These are phyloP conservation scores for Cyberlindnera maritima DNA, from an alignment of 805 yeast genomes.

Conservation along the genomic window DNA sequence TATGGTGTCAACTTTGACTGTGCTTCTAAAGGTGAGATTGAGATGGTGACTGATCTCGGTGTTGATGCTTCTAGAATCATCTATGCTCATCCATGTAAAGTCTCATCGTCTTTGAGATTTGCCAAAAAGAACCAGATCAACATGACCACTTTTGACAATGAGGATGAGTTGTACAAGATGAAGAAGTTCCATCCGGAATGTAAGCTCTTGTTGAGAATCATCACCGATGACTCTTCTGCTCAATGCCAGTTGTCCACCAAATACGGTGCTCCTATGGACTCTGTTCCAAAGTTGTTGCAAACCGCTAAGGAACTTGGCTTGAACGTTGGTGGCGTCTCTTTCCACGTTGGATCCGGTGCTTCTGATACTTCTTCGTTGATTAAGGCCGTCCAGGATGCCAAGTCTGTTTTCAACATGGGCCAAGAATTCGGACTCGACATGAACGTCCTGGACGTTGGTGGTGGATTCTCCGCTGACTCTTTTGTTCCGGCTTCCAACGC, in stretches of 20 bases:
- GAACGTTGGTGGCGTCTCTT: constrained; percentile 79
- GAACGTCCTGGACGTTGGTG: constrained; percentile 80
- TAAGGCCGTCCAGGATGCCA: constrained; percentile 72
- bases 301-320: constrained; percentile 61
- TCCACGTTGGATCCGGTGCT: constrained; percentile 96
- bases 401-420: constrained; percentile 62
- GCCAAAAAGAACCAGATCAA: constrained; percentile 57
- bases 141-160: constrained; percentile 86
- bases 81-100: constrained; percentile 93
- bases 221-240: constrained; percentile 87
- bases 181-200: constrained; percentile 65
- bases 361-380: constrained; percentile 62
- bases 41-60: constrained; percentile 58
- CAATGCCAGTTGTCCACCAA: constrained; percentile 84
- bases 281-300: constrained; percentile 53
- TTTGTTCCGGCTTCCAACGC: constrained; percentile 59
- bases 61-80: constrained; percentile 65
- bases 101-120: constrained; percentile 73
- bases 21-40: constrained; percentile 86
- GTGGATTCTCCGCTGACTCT: constrained; percentile 74
- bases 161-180: constrained; percentile 78
- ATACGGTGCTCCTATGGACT: constrained; percentile 73
- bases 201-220: constrained; percentile 71
- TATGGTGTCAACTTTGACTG: constrained; percentile 86
- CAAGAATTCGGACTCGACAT: constrained; percentile 43